A percentile compares a stretch with the other conserved stretches of the same genome.
phyloP scores from a whole-genome alignment of 352 stramenopile genomes.

The Hyaloperonospora arabidopsidis region DNA sequence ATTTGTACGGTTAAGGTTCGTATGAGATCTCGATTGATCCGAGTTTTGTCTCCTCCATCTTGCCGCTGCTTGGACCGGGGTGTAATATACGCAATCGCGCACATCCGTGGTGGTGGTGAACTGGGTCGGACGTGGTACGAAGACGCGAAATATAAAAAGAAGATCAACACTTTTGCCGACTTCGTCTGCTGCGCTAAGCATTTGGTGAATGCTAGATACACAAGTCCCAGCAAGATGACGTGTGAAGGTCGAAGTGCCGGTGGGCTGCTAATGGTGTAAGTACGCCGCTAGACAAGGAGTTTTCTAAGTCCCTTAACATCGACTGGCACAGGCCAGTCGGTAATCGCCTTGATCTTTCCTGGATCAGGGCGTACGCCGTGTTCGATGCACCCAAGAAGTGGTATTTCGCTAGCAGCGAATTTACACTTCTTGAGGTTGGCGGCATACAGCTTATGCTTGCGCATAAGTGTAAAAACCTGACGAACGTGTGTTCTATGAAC shows the following conservation, averaged over 20 bases:
- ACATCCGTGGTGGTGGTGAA: constrained; percentile 95
- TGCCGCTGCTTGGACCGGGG: constrained; percentile 93
- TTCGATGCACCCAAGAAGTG: too few relatives aligned
- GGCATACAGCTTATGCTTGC: too few relatives aligned
- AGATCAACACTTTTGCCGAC: constrained; percentile 98
- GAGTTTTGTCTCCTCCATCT: constrained; percentile 83
- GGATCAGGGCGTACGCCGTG: too few relatives aligned
- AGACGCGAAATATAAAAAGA: constrained; percentile 93
- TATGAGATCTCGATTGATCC: constrained; percentile 93
- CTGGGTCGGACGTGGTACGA: constrained; percentile 97
- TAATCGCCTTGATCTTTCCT: too few relatives aligned
- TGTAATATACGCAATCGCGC: constrained; percentile 94
- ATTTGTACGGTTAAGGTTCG: constrained; percentile 94
- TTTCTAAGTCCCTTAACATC: too few relatives aligned
- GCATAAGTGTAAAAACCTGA: too few relatives aligned
- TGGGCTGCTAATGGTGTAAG: constrained; percentile 95
- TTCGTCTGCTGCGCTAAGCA: constrained; percentile 89
- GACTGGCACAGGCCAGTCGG: too few relatives aligned
- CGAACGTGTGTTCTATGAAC: too few relatives aligned
- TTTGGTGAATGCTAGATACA: constrained; percentile 73
- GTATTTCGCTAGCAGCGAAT: too few relatives aligned
- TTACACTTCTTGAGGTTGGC: too few relatives aligned
- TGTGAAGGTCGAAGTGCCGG: constrained; percentile 93
- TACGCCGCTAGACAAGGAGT: too few relatives aligned
- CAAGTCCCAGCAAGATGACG: constrained; percentile 80